phyloP scores from a whole-genome alignment of 192 early-diverging fungal genomes.

The Piromyces finnis region DNA sequence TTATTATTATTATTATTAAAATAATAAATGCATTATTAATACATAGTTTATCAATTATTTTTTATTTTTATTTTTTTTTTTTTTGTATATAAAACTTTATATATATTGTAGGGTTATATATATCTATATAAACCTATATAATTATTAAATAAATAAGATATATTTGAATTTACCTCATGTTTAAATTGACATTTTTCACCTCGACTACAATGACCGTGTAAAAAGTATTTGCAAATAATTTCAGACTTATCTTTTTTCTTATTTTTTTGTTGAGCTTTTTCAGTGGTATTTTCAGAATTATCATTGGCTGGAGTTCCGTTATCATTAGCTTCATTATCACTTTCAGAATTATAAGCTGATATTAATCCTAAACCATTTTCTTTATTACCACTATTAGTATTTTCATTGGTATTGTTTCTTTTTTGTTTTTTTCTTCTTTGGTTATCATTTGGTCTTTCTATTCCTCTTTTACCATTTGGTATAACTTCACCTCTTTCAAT shows the following conservation, averaged over 20 bases:
- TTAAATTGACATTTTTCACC: slow-evolving; percentile 15
- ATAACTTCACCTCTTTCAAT: slow-evolving; percentile 9
- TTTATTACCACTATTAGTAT: neutral
- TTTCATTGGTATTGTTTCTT: neutral
- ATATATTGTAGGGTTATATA: too few species aligned
- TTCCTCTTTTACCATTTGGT: neutral
- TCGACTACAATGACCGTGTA: slow-evolving; percentile 11
- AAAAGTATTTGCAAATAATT: slow-evolving; percentile 15
- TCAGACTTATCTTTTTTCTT: neutral
- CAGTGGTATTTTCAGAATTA: slow-evolving; percentile 1
- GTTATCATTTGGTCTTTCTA: neutral
- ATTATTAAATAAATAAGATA: too few species aligned
- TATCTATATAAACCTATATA: too few species aligned
- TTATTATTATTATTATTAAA: too few species aligned
- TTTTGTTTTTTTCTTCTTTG: slow-evolving; percentile 2
- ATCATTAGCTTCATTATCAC: slow-evolving; percentile 19
- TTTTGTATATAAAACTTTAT: too few species aligned
- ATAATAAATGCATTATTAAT: too few species aligned
- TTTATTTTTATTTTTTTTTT: too few species aligned
- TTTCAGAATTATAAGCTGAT: slow-evolving; percentile 20
- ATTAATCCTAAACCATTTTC: slow-evolving; percentile 6
- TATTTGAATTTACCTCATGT: slow-evolving; percentile 4
- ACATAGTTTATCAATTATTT: too few species aligned
- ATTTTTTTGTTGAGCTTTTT: slow-evolving; percentile 4
- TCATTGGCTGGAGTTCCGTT: slow-evolving; percentile 8